These are phyloP conservation scores for Ceratobasidium sp. DNA, from an alignment of 1,284 basidiomycete species.

Conservation along the genomic window DNA sequence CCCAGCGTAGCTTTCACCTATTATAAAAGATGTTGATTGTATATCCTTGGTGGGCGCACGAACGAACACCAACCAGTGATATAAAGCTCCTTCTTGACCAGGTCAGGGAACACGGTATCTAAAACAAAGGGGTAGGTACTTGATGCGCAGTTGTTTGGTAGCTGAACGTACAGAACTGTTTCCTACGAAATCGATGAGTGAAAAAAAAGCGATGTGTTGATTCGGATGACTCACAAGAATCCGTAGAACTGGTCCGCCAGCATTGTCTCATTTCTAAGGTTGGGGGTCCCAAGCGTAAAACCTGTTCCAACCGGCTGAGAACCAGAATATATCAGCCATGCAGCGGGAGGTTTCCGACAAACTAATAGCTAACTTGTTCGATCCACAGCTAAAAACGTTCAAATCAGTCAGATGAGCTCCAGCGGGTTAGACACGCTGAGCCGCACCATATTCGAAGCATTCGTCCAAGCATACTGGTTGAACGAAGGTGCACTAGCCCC, in stretches of 20 bases:
- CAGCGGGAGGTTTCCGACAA: not conserved
- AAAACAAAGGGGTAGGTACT: not conserved
- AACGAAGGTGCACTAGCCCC: slow-evolving; percentile 51
- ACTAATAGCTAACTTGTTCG: slow-evolving; percentile 31
- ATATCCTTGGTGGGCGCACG: not conserved
- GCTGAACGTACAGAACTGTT: slow-evolving; percentile 22
- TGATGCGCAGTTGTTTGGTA: not conserved
- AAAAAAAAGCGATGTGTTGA: not conserved
- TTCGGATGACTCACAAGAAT: slow-evolving; percentile 45
- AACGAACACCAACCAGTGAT: slow-evolving; percentile 51
- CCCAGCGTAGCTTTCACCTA: slow-evolving; percentile 27
- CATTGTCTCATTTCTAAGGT: slow-evolving; percentile 53
- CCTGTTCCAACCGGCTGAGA: slow-evolving; percentile 57
- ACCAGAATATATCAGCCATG: not conserved
- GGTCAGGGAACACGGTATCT: slow-evolving; percentile 46
- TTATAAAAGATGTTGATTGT: not conserved
- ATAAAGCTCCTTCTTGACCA: slow-evolving; percentile 49
- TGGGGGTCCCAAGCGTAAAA: slow-evolving; percentile 54
- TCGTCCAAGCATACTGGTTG: slow-evolving; percentile 56
- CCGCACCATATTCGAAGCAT: slow-evolving; percentile 52
- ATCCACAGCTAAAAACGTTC: slow-evolving; percentile 35
- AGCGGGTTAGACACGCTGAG: not conserved
- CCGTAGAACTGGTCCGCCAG: slow-evolving; percentile 54
- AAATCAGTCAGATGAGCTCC: not conserved
- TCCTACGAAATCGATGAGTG: not conserved